Conservation (phyloP, 2,329 filamentous ascomycete species). For the Aspergillus sp. region DNA sequence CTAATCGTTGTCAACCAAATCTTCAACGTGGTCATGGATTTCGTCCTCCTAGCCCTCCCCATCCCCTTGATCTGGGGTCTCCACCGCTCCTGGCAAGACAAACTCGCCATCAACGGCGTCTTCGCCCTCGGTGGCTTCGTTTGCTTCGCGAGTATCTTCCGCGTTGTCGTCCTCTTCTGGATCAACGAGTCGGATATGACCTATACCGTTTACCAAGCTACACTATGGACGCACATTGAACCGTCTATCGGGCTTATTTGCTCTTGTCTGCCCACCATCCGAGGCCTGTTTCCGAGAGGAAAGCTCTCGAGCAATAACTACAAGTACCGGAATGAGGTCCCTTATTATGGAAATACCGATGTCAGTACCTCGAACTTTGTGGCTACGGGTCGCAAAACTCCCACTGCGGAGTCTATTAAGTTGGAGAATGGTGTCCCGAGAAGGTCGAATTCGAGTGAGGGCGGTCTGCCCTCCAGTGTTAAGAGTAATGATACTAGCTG, state of each 20-base stretch:
- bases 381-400: slow-evolving; percentile 27
- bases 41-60: slow-evolving; percentile 33
- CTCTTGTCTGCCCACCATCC: slow-evolving; percentile 38
- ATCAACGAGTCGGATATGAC: slow-evolving; percentile 31
- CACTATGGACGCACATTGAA: slow-evolving; percentile 40
- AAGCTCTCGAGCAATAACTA: slow-evolving; percentile 25
- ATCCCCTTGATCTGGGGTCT: slow-evolving; percentile 40
- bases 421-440: slow-evolving; percentile 28
- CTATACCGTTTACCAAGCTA: slow-evolving; percentile 37
- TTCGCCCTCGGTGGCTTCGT: slow-evolving; percentile 36
- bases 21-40: slow-evolving; percentile 38
- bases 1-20: slow-evolving; percentile 38
- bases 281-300: slow-evolving; percentile 34
- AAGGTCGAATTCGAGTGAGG: slow-evolving; percentile 7
- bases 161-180: slow-evolving; percentile 39
- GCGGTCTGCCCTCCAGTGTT: slow-evolving; percentile 1
- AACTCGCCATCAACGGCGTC: slow-evolving; percentile 36
- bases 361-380: slow-evolving; percentile 26
- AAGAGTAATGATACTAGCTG: slow-evolving; percentile 2
- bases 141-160: slow-evolving; percentile 40
- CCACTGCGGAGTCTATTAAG: slow-evolving; percentile 30
- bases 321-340: slow-evolving; percentile 21
- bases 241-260: slow-evolving; percentile 38
- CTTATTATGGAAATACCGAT: slow-evolving; percentile 31
- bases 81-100: slow-evolving; percentile 37